A percentile compares a stretch with the other conserved stretches of the same genome.
Conservation (phyloP, 1,284 basidiomycete species). For the Trichosporon sp. region DNA sequence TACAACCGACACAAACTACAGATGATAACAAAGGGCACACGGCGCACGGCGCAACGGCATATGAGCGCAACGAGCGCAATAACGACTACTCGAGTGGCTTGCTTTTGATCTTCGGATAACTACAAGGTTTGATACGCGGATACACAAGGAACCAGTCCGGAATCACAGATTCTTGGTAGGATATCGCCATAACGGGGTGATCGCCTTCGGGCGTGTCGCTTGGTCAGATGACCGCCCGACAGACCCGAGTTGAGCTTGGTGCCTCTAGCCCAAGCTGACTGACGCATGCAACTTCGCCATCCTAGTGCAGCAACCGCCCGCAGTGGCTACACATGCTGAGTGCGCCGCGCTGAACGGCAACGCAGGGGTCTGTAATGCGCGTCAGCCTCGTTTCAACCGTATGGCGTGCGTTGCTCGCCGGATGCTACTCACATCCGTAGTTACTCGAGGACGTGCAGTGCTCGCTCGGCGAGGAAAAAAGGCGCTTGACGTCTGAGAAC, state of each 20-base stretch:
- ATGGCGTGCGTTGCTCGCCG: neutral
- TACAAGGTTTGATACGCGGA: slow-evolving; percentile 2
- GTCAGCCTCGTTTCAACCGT: neutral
- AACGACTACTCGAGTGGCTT: no score
- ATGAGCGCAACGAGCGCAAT: neutral
- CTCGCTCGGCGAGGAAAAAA: neutral
- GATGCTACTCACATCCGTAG: neutral
- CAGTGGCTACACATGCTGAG: slow-evolving; percentile 1
- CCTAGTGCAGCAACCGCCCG: neutral
- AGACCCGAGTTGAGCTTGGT: neutral
- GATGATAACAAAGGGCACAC: neutral
- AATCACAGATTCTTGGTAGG: slow-evolving; percentile 3
- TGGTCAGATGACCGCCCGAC: neutral
- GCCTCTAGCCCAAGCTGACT: neutral
- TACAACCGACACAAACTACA: neutral
- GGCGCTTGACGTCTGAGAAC: neutral
- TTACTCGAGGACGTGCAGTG: neutral
- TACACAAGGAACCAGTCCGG: slow-evolving; percentile 1
- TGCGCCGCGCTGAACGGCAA: neutral
- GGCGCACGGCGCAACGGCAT: no score
- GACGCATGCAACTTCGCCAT: neutral
- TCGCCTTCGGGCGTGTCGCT: neutral
- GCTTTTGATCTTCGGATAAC: neutral
- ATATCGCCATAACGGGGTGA: neutral
- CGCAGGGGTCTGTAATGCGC: neutral